phyloP scores from a whole-genome alignment of 768 basidiomycete genomes.

The Podaxis sp. region DNA sequence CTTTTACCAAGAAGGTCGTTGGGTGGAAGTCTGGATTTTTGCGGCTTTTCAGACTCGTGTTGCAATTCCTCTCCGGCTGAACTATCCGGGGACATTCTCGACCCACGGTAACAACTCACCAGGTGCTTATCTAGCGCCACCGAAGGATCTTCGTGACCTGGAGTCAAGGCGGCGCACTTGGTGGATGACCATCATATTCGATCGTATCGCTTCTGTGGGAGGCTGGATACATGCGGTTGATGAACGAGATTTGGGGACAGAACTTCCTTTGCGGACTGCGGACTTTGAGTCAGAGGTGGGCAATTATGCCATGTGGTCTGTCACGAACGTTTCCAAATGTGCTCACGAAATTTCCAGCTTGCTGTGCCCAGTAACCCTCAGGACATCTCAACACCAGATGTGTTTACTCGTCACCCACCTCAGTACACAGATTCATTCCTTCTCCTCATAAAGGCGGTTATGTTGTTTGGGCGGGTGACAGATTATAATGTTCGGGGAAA shows the following conservation, averaged over 20 bases:
- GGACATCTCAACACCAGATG: slow-evolving; percentile 57
- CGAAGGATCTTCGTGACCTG: slow-evolving; percentile 71
- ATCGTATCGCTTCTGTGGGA: slow-evolving; percentile 77
- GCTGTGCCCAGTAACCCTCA: slow-evolving; percentile 74
- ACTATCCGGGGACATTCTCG: slow-evolving; percentile 83
- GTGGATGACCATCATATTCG: slow-evolving; percentile 91
- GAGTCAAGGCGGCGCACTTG: slow-evolving; percentile 81
- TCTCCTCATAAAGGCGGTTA: slow-evolving; percentile 77
- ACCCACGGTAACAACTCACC: slow-evolving; percentile 67
- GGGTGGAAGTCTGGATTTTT: slow-evolving; percentile 93
- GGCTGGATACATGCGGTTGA: slow-evolving; percentile 88
- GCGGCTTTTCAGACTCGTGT: slow-evolving; percentile 83
- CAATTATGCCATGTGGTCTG: neutral
- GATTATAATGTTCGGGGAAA: slow-evolving; percentile 81
- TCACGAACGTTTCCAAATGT: neutral
- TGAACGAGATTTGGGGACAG: slow-evolving; percentile 82
- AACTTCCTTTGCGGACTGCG: slow-evolving; percentile 70
- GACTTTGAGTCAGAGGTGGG: slow-evolving; percentile 78
- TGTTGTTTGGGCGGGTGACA: slow-evolving; percentile 84
- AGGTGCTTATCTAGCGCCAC: slow-evolving; percentile 78
- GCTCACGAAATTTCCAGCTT: slow-evolving; percentile 37
- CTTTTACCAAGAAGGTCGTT: slow-evolving; percentile 85
- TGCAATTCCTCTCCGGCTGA: slow-evolving; percentile 77
- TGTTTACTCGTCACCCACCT: slow-evolving; percentile 70
- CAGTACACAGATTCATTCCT: slow-evolving; percentile 83